A percentile compares a stretch with the other conserved stretches of the same genome.
These are phyloP conservation scores for Calonectria pteridis DNA, from an alignment of 2,329 filamentous ascomycete species.

Conservation along the genomic window DNA sequence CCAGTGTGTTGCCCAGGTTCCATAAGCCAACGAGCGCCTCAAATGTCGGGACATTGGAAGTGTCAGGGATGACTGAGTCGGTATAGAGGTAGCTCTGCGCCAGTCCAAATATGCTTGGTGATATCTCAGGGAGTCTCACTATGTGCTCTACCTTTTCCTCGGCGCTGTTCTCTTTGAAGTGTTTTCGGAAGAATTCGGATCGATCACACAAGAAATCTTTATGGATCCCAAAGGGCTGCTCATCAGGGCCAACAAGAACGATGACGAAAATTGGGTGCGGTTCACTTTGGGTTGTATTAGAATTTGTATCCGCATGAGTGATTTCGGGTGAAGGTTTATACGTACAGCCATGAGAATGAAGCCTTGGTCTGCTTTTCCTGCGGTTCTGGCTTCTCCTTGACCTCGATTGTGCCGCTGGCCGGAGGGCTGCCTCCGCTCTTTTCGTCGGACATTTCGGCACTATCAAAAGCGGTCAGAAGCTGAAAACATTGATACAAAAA, in stretches of 20 bases:
- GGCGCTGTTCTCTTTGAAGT: constrained; percentile 54
- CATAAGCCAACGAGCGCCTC: constrained; percentile 67
- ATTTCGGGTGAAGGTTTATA: not conserved
- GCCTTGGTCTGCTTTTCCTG: constrained; percentile 24
- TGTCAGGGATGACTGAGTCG: constrained; percentile 58
- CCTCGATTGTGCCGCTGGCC: constrained; percentile 20
- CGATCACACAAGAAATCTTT: constrained; percentile 69
- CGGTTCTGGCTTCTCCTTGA: constrained; percentile 17
- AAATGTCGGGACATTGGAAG: constrained; percentile 61
- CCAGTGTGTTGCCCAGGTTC: constrained; percentile 67
- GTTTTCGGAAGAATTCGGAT: constrained; percentile 61
- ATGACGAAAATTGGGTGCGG: constrained; percentile 69
- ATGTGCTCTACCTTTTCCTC: constrained; percentile 62
- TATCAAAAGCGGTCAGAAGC: not conserved
- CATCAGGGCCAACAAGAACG: constrained; percentile 64
- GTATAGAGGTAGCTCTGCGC: constrained; percentile 69
- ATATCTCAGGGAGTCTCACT: constrained; percentile 62
- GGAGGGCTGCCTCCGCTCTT: constrained; percentile 22
- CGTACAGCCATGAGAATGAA: constrained; percentile 56
- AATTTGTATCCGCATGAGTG: not conserved
- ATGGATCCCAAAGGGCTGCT: constrained; percentile 68
- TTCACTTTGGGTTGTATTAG: constrained; percentile 53
- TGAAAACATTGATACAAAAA: not conserved
- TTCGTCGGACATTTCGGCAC: constrained; percentile 33
- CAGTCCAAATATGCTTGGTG: constrained; percentile 65